A percentile compares a stretch with the other conserved stretches of the same genome.
These are phyloP conservation scores for Plectosphaerella plurivora DNA, from an alignment of 2,329 filamentous ascomycete species.

Conservation along the genomic window DNA sequence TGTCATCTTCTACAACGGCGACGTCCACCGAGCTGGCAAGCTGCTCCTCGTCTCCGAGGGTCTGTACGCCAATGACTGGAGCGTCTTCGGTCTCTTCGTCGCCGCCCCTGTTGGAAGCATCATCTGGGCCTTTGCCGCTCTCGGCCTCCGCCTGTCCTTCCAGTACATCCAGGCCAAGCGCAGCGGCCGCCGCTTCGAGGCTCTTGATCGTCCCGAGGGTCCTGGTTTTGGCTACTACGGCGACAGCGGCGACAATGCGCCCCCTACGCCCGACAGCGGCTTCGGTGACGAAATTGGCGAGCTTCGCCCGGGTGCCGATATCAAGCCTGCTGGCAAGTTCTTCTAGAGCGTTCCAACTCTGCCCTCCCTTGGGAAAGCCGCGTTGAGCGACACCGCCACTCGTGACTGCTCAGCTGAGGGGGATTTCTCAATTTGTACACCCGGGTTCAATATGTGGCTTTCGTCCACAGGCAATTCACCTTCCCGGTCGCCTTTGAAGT, in stretches of 20 bases:
- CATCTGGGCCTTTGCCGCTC: constrained; percentile 64
- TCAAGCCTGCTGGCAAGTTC: constrained; percentile 46
- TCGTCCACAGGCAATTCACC: too few relatives aligned
- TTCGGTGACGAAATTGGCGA: constrained; percentile 19
- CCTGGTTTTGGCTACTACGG: constrained; percentile 3
- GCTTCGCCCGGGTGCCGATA: constrained; percentile 16
- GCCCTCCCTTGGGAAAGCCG: neutral
- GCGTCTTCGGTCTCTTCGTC: constrained; percentile 77
- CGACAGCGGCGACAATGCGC: neutral
- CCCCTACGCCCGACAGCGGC: constrained; percentile 12
- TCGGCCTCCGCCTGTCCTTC: constrained; percentile 53
- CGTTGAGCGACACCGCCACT: too few relatives aligned
- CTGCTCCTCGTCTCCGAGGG: constrained; percentile 70
- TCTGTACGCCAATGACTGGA: constrained; percentile 75
- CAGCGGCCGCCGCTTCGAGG: constrained; percentile 60
- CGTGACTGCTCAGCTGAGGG: too few relatives aligned
- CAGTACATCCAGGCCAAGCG: constrained; percentile 54
- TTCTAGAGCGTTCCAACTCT: constrained; percentile 31
- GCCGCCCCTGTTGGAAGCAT: constrained; percentile 73
- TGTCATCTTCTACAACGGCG: constrained; percentile 74
- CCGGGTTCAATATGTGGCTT: too few relatives aligned
- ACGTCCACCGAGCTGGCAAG: constrained; percentile 56
- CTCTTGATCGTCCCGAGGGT: constrained; percentile 52
- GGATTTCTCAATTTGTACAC: too few relatives aligned
- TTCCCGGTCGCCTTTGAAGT: neutral